Evolutionary conservation across 2,329 filamentous ascomycete species (phyloP).

Genomic region (Colletotrichum liaoningense): DNA sequence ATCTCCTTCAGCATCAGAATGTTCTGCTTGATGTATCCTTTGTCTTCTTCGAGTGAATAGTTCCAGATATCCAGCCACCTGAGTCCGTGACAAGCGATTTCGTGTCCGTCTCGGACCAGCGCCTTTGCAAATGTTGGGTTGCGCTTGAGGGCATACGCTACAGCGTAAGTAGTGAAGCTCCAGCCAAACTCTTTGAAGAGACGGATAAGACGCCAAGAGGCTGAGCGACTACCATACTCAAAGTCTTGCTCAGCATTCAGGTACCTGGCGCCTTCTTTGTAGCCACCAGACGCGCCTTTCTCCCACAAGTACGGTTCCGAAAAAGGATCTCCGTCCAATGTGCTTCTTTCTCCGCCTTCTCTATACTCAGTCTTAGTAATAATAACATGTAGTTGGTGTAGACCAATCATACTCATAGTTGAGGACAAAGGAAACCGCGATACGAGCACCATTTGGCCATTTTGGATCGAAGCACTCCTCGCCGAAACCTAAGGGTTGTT

Average conservation of each 20-base stretch:
- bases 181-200: conserved; percentile 54
- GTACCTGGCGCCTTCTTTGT: conserved; percentile 38
- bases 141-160: conserved; percentile 52
- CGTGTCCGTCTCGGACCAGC: conserved; percentile 52
- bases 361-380: background rate
- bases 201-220: conserved; percentile 51
- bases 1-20: conserved; percentile 47
- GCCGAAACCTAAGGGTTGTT: conserved; percentile 34
- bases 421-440: conserved; percentile 39
- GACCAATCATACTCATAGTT: conserved; percentile 38
- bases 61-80: conserved; percentile 56
- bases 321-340: conserved; percentile 40
- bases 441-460: conserved; percentile 40
- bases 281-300: conserved; percentile 40
- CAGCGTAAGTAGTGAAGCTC: conserved; percentile 55
- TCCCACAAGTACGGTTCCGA: conserved; percentile 41
- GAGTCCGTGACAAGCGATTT: conserved; percentile 54
- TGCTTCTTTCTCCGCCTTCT: conserved; percentile 42
- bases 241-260: conserved; percentile 41
- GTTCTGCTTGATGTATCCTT: conserved; percentile 51
- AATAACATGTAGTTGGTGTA: too few relatives aligned
- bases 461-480: conserved; percentile 40
- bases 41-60: conserved; percentile 49
- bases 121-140: conserved; percentile 53
- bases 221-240: conserved; percentile 40